A percentile compares a stretch with the other conserved stretches of the same genome.
Evolutionary conservation across 2,329 filamentous ascomycete genomes (phyloP).

Genomic region (Metarhizium humberi): DNA sequence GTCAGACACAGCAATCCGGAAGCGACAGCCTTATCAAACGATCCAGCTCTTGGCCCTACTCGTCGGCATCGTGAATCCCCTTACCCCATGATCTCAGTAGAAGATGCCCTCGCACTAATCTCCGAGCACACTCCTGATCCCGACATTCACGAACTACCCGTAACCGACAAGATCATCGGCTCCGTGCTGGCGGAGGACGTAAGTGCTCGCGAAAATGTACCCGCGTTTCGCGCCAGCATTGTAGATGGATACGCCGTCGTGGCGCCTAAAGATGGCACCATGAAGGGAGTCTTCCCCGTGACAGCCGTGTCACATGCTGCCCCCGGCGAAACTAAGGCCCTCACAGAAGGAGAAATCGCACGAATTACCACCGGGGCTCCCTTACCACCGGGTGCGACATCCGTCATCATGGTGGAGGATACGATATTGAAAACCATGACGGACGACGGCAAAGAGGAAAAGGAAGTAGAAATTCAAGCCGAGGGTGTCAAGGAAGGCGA

Average conservation of each 20-base stretch:
- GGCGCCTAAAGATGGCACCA: conserved; percentile 49
- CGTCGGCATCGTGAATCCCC: conserved; percentile 76
- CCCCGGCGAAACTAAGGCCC: conserved; percentile 52
- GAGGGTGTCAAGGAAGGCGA: conserved; percentile 66
- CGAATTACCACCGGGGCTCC: conserved; percentile 93
- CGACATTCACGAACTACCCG: conserved; percentile 45
- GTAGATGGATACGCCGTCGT: conserved; percentile 93
- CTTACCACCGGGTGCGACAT: conserved; percentile 76
- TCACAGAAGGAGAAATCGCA: conserved; percentile 69
- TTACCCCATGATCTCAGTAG: conserved; percentile 83
- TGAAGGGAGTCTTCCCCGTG: conserved; percentile 79
- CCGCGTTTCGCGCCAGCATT: conserved; percentile 90
- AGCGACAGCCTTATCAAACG: conserved; percentile 37
- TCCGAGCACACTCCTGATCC: conserved; percentile 61
- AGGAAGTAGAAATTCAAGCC: conserved; percentile 77
- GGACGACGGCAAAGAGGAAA: conserved; percentile 74
- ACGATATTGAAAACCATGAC: conserved; percentile 69
- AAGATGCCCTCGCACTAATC: conserved; percentile 69
- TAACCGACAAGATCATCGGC: conserved; percentile 60
- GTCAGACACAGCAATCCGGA: conserved; percentile 57
- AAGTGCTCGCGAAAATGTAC: conserved; percentile 70
- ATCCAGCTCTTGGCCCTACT: conserved; percentile 51
- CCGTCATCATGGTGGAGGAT: conserved; percentile 90
- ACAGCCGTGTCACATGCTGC: conserved; percentile 79
- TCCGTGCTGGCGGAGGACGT: conserved; percentile 78